Evolutionary conservation across 306 rosid species (phyloP), one percentile per base, ranked within the genome.

Genomic region (Rosa multiflora): DNA sequence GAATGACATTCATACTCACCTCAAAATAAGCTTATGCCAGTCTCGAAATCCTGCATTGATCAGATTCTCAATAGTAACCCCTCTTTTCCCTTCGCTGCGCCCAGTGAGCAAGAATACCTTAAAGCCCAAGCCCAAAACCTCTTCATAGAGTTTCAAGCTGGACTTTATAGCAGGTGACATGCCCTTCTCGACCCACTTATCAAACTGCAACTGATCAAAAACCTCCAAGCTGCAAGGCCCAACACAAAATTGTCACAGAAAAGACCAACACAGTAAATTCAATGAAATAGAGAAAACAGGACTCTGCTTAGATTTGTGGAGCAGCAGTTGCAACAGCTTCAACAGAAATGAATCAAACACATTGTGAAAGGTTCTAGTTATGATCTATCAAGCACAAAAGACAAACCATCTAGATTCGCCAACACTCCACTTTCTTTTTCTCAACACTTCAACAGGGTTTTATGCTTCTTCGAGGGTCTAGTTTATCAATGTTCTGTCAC

Each of bases 41-140:
- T 84, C 90, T 64, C 68, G 80, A 77, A 90, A 86, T 12, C 99
- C 99, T 14, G 88, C 93, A 69, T 83, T 81, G 80, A 73, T 88
- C 85, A 95, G 84, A 88, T 95, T 95, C 77, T 90, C 89, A 39
- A 84, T 75, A 6, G 98, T 95, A 75, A 71, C 74, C 80, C 63
- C 66, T 82, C 97, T 82, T 40, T 88, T 97, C 37, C 76, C 77
- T 79, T 95, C 99, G 7, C 81, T 79, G 72, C 98, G 84, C 35
- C 99, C 99, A n/a, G 98, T 95, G 80, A 95, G 83, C 80, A 95
- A 88, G 85, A 95, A 79, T 58, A 95, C 85, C 90, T 91, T 92
- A 80, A 86, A 88, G 20, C 99, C 99, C 86, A 87, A 20, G 21
- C 80, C 83, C 86, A 90, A 48, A 72, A 95, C 79, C 83, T 90